Base-by-base conservation (phyloP, 2,329 filamentous ascomycete species). In the Ophiostoma quercus region DNA sequence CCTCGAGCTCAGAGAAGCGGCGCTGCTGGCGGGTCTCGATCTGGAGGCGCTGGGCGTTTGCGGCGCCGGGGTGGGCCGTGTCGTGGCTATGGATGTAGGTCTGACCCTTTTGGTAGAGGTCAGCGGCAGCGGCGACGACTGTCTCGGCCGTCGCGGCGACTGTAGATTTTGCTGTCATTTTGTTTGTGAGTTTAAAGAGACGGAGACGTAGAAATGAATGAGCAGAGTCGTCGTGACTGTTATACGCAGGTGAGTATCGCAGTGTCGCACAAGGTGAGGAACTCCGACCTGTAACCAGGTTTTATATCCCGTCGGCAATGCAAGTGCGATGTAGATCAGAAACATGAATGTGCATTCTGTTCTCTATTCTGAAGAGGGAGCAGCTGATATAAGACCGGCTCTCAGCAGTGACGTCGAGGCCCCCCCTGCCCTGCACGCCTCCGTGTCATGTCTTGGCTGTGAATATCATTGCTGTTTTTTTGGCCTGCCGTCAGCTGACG, bases 1-100 rank as follows among this genome's bases (percentile, higher is more conserved):
- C 79, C 76, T 87, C 85, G 73, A 82, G 77, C 72, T 84, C 79
- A 70, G 81, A 78, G 73, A 87, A 87, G 68, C 80, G 78, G 69
- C 80, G 79, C 70, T 82, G 78, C 74, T 79, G 78, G 73, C 85
- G 80, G 11, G 84, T 85, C 69, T 79, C 80, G 54, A 79, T 71
- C 77, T 86, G 84, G 81, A 86, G 83, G 41, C 81, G 80, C 76
- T 71, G 68, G 25, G 66, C 71, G 29, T 72, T 68, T 43, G 12
- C 51, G 6, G 70, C 67, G 62, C 68, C 54, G 34, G 71, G 39
- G 63, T 66, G 51, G 16, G 62, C 19, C 11, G 12, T 4, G 32
- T 65, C 57, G 12, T 32, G 16, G 29, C 25, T 34, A 29, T 32
- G 29, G 57, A 62, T 19, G 57, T 62, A 32, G 29, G 19, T 29